These are phyloP conservation scores for Gastrolobium villosum DNA, from an alignment of 306 rosid species.

Conservation along the genomic window DNA sequence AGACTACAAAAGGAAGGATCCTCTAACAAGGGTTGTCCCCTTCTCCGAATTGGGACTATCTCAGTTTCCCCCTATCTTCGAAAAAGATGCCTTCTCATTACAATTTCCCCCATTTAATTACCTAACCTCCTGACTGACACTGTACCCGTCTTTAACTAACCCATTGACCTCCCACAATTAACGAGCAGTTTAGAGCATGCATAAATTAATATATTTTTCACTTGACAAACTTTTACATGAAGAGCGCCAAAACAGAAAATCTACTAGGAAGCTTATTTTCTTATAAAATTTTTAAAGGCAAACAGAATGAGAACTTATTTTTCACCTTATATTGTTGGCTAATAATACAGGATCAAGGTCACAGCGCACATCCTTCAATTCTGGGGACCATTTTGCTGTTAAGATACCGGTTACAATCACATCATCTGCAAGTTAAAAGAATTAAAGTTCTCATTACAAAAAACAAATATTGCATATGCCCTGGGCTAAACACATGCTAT, in stretches of 20 bases:
- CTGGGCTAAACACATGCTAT: conserved; percentile 9
- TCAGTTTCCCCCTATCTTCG: too few species aligned
- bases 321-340: conserved; percentile 87
- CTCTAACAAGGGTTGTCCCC: too few species aligned
- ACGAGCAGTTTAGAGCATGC: neutral
- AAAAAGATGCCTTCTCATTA: too few species aligned
- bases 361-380: conserved; percentile 92
- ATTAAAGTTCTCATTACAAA: conserved; percentile 23
- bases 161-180: too few species aligned
- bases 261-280: conserved; percentile 29
- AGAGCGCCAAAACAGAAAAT: conserved; percentile 12
- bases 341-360: conserved; percentile 91
- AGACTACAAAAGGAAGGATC: too few species aligned
- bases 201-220: conserved; percentile 25
- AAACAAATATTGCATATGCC: conserved; percentile 25
- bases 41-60: too few species aligned
- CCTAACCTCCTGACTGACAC: too few species aligned
- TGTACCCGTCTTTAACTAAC: too few species aligned
- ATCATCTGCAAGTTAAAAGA: conserved; percentile 66
- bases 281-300: conserved; percentile 21
- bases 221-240: conserved; percentile 21
- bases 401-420: conserved; percentile 85
- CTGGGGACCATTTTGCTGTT: conserved; percentile 97
- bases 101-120: too few species aligned
- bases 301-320: conserved; percentile 38